A percentile compares a stretch with the other conserved stretches of the same genome.
These are phyloP conservation scores for Neurospora discreta DNA, from an alignment of 495 filamentous ascomycete genomes.

Conservation along the genomic window DNA sequence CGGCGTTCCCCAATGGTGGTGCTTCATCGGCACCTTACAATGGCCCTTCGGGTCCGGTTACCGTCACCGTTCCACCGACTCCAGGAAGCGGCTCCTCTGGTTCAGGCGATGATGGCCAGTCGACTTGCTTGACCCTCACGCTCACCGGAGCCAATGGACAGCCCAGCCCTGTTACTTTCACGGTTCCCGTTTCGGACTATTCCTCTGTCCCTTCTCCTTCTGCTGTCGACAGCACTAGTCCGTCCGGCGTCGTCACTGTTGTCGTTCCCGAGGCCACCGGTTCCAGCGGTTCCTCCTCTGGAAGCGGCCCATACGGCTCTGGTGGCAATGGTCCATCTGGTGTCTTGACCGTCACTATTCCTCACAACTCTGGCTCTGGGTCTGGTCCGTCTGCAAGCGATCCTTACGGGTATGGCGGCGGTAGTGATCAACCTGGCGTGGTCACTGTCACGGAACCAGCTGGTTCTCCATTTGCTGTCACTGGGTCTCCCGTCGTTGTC, in stretches of 20 bases:
- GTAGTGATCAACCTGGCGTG: neutral
- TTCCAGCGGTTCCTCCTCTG: neutral
- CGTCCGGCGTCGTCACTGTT: neutral
- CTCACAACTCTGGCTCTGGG: neutral
- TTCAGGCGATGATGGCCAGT: neutral
- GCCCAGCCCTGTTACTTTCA: neutral
- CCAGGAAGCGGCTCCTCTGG: neutral
- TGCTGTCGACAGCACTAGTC: neutral
- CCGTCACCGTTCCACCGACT: neutral
- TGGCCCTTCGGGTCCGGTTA: neutral
- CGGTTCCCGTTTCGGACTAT: neutral
- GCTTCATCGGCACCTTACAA: neutral
- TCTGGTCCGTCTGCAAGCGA: constrained; percentile 1
- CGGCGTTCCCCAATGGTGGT: neutral
- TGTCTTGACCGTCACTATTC: constrained; percentile 2
- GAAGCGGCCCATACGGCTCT: neutral
- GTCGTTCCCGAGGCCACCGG: neutral
- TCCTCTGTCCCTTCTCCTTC: neutral
- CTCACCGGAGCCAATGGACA: neutral
- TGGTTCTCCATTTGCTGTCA: neutral
- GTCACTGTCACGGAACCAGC: constrained; percentile 4
- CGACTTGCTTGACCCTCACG: neutral
- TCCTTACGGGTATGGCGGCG: neutral
- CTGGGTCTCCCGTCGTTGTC: constrained; percentile 3
- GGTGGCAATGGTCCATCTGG: neutral